phyloP scores from a whole-genome alignment of 768 basidiomycete species.

The Psilocybe tampanensis region DNA sequence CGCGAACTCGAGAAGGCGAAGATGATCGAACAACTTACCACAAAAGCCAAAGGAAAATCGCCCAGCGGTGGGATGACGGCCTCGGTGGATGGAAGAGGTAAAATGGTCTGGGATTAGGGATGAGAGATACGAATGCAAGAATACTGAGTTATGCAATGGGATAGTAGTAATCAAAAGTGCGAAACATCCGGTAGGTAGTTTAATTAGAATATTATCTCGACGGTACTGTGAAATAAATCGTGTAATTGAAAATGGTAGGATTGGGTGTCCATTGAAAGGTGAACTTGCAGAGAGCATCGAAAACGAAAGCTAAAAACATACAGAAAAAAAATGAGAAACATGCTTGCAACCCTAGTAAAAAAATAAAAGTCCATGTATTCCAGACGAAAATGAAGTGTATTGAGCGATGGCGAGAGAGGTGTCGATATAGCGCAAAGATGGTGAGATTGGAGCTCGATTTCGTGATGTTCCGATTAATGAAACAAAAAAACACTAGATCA shows the following conservation, averaged over 20 bases:
- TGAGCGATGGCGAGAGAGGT: constrained; percentile 4
- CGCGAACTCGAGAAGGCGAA: constrained; percentile 57
- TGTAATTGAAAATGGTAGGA: not conserved
- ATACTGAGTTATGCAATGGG: not conserved
- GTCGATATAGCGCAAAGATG: not conserved
- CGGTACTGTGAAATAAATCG: constrained; percentile 3
- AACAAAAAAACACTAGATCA: constrained; percentile 3
- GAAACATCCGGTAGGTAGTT: not conserved
- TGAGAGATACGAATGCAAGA: not conserved
- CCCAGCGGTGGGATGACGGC: constrained; percentile 65
- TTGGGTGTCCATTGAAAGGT: constrained; percentile 4
- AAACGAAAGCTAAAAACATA: not conserved
- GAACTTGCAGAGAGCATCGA: not conserved
- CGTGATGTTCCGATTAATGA: constrained; percentile 11
- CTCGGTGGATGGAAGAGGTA: constrained; percentile 55
- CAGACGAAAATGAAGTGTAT: constrained; percentile 9
- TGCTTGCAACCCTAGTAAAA: constrained; percentile 12
- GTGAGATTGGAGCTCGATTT: not conserved
- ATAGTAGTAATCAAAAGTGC: constrained; percentile 1
- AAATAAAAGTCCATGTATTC: constrained; percentile 18
- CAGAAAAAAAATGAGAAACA: constrained; percentile 1
- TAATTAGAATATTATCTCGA: constrained; percentile 10
- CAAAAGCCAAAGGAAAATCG: constrained; percentile 29
- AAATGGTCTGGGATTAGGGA: constrained; percentile 58
- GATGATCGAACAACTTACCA: constrained; percentile 49